Evolutionary conservation across 2,329 filamentous ascomycete genomes (phyloP), one percentile per base, ranked within the genome.

Genomic region (Cadophora sp.): DNA sequence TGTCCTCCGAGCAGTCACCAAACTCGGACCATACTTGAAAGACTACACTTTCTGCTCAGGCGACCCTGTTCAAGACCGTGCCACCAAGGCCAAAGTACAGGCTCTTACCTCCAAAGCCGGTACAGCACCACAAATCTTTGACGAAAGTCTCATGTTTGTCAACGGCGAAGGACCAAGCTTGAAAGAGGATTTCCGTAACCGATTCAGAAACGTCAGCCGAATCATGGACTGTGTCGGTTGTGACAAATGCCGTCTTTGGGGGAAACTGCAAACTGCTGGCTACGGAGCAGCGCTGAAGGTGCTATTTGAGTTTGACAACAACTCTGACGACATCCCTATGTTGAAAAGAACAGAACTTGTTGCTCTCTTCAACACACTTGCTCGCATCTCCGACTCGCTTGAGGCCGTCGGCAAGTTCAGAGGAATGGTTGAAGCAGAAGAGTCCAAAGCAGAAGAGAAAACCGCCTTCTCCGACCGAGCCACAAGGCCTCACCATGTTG

Each of bases 171-270:
- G 88, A 1, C 86, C 91, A 2, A 92, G 87, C 2, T 82, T 99
- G 66, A 99, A 98, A 79, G 95, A 98, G 77, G 96, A 99, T 77
- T 99, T 99, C 84, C 91, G 93, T 74, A 96, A 96, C 79, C 92
- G 96, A 18, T 99, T 99, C 85, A 89, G 96, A 77, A 99, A 99
- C 77, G 92, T 99, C 68, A 97, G 92, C 78, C 89, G 96, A 48
- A 85, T 98, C 71, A 99, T 99, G 96, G 96, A 99, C 79, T 99
- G 96, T 73, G 95, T 98, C 22, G 96, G 96, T 53, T 99, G 96
- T 79, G 96, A 99, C 82, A 99, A 99, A 82, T 99, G 96, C 81
- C 89, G 96, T 9, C 88, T 99, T 2, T 99, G 96, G 96, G 96
- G 96, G 59, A 99, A 99, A 81, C 82, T 99, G 45, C 96, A 99